Evolutionary conservation across 106 monocot genomes (phyloP).

Genomic region (Dactylorhiza incarnata): DNA sequence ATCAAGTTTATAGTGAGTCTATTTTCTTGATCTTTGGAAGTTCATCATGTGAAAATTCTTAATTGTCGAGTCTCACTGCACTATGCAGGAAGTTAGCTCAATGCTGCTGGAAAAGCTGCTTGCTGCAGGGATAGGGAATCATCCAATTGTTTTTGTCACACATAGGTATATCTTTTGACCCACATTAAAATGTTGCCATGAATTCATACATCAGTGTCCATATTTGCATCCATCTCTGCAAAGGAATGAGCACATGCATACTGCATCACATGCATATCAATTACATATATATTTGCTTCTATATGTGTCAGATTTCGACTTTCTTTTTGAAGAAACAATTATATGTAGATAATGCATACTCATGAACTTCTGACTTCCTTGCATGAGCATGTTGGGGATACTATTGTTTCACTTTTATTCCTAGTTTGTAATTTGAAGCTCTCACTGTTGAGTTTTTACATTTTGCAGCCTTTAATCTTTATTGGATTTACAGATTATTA

Average conservation of each 20-base stretch:
- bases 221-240: neutral
- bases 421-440: neutral
- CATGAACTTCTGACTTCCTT: too few species aligned
- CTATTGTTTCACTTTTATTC: neutral
- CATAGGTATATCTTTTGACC: conserved; percentile 47
- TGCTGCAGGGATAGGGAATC: conserved; percentile 84
- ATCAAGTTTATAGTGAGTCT: neutral
- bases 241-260: neutral
- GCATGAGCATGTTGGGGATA: neutral
- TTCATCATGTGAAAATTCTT: neutral
- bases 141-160: conserved; percentile 89
- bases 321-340: neutral
- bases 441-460: neutral
- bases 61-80: conserved; percentile 5
- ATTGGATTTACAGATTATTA: too few species aligned
- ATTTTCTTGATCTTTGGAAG: neutral
- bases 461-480: neutral
- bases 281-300: neutral
- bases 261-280: neutral
- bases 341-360: neutral
- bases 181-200: neutral
- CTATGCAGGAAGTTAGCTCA: conserved; percentile 83
- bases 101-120: conserved; percentile 73
- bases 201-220: neutral
- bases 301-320: neutral